phyloP scores from a whole-genome alignment of 169 alveolate species.

The Cryptosporidium andersoni region DNA sequence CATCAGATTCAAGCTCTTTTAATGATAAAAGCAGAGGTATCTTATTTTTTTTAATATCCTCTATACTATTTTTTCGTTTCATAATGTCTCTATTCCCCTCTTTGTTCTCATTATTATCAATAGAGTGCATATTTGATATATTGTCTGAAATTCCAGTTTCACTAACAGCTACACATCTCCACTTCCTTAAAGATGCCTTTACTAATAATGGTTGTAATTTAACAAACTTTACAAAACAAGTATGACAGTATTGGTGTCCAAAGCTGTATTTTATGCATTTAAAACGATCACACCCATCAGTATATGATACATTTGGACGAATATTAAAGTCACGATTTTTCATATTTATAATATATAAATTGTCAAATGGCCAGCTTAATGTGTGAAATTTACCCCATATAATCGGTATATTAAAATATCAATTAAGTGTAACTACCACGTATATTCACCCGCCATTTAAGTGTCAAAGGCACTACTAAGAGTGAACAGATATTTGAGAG shows the following conservation, averaged over 20 bases:
- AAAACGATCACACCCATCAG: constrained; percentile 64
- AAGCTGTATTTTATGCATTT: constrained; percentile 23
- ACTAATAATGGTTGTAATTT: constrained; percentile 34
- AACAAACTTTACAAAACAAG: constrained; percentile 21
- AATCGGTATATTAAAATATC: too few relatives aligned
- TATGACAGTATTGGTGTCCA: constrained; percentile 46
- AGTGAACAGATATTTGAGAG: too few relatives aligned
- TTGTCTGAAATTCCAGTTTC: not conserved
- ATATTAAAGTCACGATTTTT: not conserved
- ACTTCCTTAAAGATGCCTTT: constrained; percentile 1
- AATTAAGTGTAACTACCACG: too few relatives aligned
- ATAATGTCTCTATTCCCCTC: not conserved
- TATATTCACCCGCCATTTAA: too few relatives aligned
- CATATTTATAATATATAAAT: too few relatives aligned
- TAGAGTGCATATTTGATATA: too few relatives aligned
- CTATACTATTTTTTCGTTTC: not conserved
- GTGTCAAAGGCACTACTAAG: too few relatives aligned
- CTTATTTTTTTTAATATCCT: not conserved
- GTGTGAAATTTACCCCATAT: too few relatives aligned
- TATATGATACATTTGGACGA: constrained; percentile 9
- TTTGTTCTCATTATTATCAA: not conserved
- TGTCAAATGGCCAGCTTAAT: too few relatives aligned
- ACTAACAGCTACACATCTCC: not conserved
- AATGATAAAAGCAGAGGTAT: constrained; percentile 24
- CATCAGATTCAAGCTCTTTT: constrained; percentile 25